phyloP scores from a whole-genome alignment of 139 green algal species.

The Pedinophyceae sp. region DNA sequence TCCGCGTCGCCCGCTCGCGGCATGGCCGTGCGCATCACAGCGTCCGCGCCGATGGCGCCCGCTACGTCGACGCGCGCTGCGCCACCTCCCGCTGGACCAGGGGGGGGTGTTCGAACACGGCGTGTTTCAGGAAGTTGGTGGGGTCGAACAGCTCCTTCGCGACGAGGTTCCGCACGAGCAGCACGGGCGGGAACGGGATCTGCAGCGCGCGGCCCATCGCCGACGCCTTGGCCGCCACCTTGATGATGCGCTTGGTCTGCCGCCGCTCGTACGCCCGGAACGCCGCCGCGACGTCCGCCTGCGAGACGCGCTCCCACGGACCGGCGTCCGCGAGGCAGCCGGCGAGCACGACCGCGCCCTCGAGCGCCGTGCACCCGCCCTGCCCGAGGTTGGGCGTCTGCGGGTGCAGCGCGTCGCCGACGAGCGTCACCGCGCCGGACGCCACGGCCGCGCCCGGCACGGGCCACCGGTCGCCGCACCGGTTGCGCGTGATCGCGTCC shows the following conservation, averaged over 20 bases:
- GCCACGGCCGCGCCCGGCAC: conserved; percentile 11
- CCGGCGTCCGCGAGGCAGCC: conserved; percentile 10
- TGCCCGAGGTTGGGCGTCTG: conserved; percentile 67
- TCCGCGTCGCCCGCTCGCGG: too few relatives aligned
- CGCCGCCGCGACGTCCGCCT: conserved; percentile 9
- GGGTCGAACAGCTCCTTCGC: conserved; percentile 22
- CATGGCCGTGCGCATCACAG: too few relatives aligned
- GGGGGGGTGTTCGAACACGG: conserved; percentile 20
- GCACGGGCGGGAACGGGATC: conserved; percentile 26
- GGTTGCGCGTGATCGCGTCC: conserved; percentile 18
- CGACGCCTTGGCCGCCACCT: conserved; percentile 22
- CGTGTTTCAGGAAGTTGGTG: conserved; percentile 38
- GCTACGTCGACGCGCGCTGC: too few relatives aligned
- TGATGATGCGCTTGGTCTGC: conserved; percentile 14
- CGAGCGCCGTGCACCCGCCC: conserved; percentile 46
- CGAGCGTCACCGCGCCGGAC: conserved; percentile 31
- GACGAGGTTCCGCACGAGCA: conserved; percentile 19
- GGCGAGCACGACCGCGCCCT: conserved; percentile 51
- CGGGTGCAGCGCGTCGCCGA: conserved; percentile 57
- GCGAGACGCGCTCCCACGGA: neutral
- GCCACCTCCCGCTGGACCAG: too few relatives aligned
- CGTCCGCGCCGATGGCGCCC: too few relatives aligned
- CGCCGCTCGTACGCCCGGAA: conserved; percentile 34
- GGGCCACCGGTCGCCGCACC: conserved; percentile 32
- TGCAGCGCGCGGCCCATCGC: conserved; percentile 35